Percentiles rank a stretch among this genome's conserved stretches.
These are phyloP conservation scores for Penicillium steckii DNA, from an alignment of 495 filamentous ascomycete genomes.

Conservation along the genomic window DNA sequence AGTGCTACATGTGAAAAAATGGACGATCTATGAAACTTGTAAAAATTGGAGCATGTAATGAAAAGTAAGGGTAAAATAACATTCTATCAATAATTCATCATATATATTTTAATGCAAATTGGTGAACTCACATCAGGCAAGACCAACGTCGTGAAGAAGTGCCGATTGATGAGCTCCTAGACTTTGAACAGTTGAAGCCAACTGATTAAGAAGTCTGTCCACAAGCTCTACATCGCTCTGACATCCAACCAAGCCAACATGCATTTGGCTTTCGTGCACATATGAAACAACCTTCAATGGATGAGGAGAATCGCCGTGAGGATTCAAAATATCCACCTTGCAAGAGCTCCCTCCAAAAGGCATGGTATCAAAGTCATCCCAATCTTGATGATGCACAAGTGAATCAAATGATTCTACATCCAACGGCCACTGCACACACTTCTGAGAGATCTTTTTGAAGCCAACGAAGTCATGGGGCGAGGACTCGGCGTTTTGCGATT, in stretches of 20 bases:
- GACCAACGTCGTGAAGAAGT: slow-evolving; percentile 10
- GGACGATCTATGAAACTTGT: too few species aligned
- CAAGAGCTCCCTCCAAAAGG: slow-evolving; percentile 33
- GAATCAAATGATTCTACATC: slow-evolving; percentile 24
- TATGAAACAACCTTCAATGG: slow-evolving; percentile 43
- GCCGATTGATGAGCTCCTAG: slow-evolving; percentile 9
- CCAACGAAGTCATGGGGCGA: slow-evolving; percentile 31
- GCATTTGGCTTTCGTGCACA: slow-evolving; percentile 24
- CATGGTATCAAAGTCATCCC: slow-evolving; percentile 42
- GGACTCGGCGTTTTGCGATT: slow-evolving; percentile 30
- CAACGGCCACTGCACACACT: slow-evolving; percentile 24
- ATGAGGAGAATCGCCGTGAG: slow-evolving; percentile 36
- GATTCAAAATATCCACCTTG: slow-evolving; percentile 37
- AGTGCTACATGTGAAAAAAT: too few species aligned
- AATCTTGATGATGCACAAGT: slow-evolving; percentile 38
- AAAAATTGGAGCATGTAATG: too few species aligned
- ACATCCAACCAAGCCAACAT: slow-evolving; percentile 39
- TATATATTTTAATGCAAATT: too few species aligned
- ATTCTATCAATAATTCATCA: too few species aligned
- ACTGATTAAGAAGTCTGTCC: slow-evolving; percentile 23
- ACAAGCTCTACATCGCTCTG: slow-evolving; percentile 30
- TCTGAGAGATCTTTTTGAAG: slow-evolving; percentile 27
- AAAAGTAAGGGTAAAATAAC: too few species aligned
- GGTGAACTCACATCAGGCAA: slow-evolving; percentile 3
- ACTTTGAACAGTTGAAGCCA: slow-evolving; percentile 25